Evolutionary conservation across 2,329 filamentous ascomycete species (phyloP), one percentile per base, ranked within the genome.

Genomic region (Sclerotinia minor): DNA sequence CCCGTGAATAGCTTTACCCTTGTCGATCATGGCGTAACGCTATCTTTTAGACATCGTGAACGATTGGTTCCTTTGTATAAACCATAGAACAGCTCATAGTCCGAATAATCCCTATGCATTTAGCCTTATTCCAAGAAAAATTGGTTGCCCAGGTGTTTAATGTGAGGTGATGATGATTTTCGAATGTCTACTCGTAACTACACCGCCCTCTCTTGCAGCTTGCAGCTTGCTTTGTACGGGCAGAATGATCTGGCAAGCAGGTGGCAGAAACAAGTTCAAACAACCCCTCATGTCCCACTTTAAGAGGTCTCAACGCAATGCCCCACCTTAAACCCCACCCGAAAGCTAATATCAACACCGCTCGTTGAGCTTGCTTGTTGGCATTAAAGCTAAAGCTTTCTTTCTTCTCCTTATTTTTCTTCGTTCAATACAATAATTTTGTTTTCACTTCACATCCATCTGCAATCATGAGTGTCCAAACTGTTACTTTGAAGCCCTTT

Each of bases 401-500:
- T 49, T 15, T 32, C 26, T n/a, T 35, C 19, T 44, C 57, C 41
- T 44, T 44, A 21, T 11, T 59, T 60, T 49, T 0, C 45, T 35
- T 60, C 21, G 24, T 38, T 19, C 35, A 11, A 13, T 11, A 45
- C 9, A 4, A 32, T 47, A 24, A 6, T 1, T 24, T 7, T 35
- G 6, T 21, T 9, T 11, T 24, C n/a, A 24, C 19, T 55, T 26
- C 7, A 29, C 38, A 29, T 26, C 7, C 24, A 49, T n/a, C 64
- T 67, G 69, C 72, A 78, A 85, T 72, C 77, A 95, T 97, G 92
- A 86, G 83, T 78, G 81, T 89, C 80, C 86, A 92, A 81, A 92
- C 90, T 66, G 91, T 97, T 77, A 86, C 90, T 75, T 88, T 97
- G 80, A 88, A 88, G 80, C 87, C 94, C 69, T 97, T 95, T 81